phyloP scores from a whole-genome alignment of 805 yeast genomes.

The Jamesozyma gamospora region DNA sequence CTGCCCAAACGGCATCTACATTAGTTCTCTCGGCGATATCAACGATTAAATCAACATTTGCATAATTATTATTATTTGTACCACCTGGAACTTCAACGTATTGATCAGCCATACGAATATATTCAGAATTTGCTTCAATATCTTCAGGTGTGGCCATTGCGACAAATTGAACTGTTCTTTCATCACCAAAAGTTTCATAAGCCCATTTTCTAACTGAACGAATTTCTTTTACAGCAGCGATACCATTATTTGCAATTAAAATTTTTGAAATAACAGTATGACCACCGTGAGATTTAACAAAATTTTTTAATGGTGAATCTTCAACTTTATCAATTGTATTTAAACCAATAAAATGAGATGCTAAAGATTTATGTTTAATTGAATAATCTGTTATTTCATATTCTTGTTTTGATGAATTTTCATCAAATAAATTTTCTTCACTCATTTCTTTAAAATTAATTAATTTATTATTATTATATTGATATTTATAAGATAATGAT shows the following conservation, averaged over 20 bases:
- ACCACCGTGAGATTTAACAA: slow-evolving; percentile 78
- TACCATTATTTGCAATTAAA: slow-evolving; percentile 96
- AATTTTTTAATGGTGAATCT: slow-evolving; percentile 69
- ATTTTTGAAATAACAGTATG: slow-evolving; percentile 88
- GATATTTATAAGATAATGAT: neutral
- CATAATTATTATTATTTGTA: slow-evolving; percentile 95
- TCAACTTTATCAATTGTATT: slow-evolving; percentile 71
- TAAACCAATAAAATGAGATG: slow-evolving; percentile 72
- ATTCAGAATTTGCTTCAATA: slow-evolving; percentile 91
- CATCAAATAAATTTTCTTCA: slow-evolving; percentile 34
- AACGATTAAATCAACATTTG: slow-evolving; percentile 93
- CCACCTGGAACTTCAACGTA: slow-evolving; percentile 98
- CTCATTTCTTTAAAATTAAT: slow-evolving; percentile 32
- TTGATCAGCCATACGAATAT: slow-evolving; percentile 98
- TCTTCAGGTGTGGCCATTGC: slow-evolving; percentile 99
- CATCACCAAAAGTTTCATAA: slow-evolving; percentile 96
- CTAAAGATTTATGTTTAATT: slow-evolving; percentile 35
- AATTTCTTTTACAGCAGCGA: slow-evolving; percentile 97
- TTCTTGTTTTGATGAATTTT: slow-evolving; percentile 22
- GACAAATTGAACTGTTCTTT: slow-evolving; percentile 83
- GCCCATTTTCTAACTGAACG: slow-evolving; percentile 98
- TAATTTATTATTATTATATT: too few species aligned
- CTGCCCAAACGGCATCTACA: slow-evolving; percentile 99
- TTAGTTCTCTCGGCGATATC: slow-evolving; percentile 94
- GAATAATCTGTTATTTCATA: slow-evolving; percentile 29